Base-by-base conservation (phyloP, 495 filamentous ascomycete species). In the Neurospora terricola region DNA sequence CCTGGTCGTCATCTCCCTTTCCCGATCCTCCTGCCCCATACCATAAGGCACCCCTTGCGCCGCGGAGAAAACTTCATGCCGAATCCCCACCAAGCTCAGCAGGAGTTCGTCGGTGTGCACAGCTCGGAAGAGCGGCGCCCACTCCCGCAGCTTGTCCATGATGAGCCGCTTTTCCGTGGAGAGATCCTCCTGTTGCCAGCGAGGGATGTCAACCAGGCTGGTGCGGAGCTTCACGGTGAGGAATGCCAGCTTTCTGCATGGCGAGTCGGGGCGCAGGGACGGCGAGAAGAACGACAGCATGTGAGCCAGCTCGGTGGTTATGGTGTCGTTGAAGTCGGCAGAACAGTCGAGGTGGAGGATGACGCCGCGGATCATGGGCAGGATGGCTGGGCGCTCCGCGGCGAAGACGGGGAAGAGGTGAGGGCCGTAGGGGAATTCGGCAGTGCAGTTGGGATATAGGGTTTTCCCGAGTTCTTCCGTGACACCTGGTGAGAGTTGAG, bases 291-390 rank as follows among this genome's bases (percentile, higher is more conserved):
- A 21, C 9, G 70, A 12, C 12, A 75, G 36, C 72, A 71, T 42
- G 10, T n/a, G 1, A 0, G 38, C 72, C 38, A 75, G 45, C 16
- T 73, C 69, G 0, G 21, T 38, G 38, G 72, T 72, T 0, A 34
- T 23, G 1, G 74, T 71, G 27, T 74, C 72, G 14, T 54, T 37
- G 4, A 43, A 54, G 18, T 43, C 34, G 2, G 27, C 69, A 4
- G 14, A 23, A 12, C 72, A 74, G 3, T 74, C 70, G 1, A 76
- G 7, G 7, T 39, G 38, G 3, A 76, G 21, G 4, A 74, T 39
- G 3, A 76, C 21, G 1, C 43, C 42, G 11, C 43, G n/a, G 3
- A 76, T 43, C 10, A 21, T 7, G 12, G 43, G n/a, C 1, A 76
- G 30, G 16, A 43, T 42, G 21, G 69, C 70, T 5, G 75, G 73